Evolutionary conservation across 2,329 filamentous ascomycete species (phyloP).

Genomic region (Penicillium glabrum): DNA sequence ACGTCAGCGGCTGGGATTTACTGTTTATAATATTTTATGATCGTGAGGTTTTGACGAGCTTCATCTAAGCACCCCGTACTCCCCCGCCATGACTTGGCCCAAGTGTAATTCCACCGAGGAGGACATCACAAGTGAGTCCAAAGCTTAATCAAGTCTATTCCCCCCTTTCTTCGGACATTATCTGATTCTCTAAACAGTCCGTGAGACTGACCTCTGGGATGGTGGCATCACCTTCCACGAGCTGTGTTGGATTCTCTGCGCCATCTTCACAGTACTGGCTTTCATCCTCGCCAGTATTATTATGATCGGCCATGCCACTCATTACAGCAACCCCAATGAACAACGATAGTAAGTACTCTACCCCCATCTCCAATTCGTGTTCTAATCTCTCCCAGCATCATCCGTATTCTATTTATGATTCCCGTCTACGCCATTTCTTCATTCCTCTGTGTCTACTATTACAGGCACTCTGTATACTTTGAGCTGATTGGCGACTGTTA

Average conservation of each 20-base stretch:
- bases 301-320: conserved; percentile 53
- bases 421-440: conserved; percentile 76
- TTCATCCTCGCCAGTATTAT: conserved; percentile 52
- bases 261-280: conserved; percentile 54
- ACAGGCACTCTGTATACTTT: conserved; percentile 77
- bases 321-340: conserved; percentile 59
- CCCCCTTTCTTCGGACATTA: neutral
- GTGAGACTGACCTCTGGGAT: conserved; percentile 51
- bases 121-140: conserved; percentile 41
- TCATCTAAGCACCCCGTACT: neutral
- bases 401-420: conserved; percentile 85
- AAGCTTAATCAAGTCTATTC: neutral
- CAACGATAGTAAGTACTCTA: conserved; percentile 53
- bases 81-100: conserved; percentile 38
- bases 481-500: conserved; percentile 81
- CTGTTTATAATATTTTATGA: neutral
- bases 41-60: neutral
- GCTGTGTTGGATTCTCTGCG: conserved; percentile 54
- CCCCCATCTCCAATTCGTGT: conserved; percentile 1
- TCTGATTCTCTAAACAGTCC: conserved; percentile 27
- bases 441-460: conserved; percentile 71
- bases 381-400: conserved; percentile 58
- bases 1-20: conserved; percentile 1
- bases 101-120: conserved; percentile 52
- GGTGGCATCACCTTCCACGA: conserved; percentile 55